These are phyloP conservation scores for Ceratocystis ficicola DNA, from an alignment of 2,329 filamentous ascomycete species.

Conservation along the genomic window DNA sequence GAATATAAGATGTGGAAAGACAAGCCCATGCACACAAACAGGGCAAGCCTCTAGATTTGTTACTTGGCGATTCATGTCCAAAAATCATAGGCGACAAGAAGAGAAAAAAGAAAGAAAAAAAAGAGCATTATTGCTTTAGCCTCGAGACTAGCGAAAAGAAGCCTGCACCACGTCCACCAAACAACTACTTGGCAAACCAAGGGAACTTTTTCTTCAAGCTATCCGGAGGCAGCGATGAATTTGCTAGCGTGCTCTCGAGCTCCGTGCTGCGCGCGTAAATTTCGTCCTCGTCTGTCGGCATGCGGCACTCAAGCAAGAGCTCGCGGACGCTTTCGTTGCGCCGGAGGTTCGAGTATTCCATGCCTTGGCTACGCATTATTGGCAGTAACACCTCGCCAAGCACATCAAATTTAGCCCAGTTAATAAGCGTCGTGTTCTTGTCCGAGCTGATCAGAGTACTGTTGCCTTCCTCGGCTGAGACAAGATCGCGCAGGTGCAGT, in stretches of 20 bases:
- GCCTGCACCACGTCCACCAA: neutral
- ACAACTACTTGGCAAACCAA: constrained; percentile 45
- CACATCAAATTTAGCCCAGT: constrained; percentile 97
- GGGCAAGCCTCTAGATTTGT: neutral
- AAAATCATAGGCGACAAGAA: neutral
- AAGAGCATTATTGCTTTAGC: neutral
- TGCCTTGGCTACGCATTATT: constrained; percentile 82
- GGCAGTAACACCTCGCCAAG: constrained; percentile 83
- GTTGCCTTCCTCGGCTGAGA: constrained; percentile 86
- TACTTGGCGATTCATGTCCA: neutral
- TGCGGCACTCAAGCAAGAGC: constrained; percentile 67
- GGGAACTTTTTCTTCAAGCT: constrained; percentile 52
- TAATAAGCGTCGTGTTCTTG: constrained; percentile 54
- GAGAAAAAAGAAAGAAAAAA: neutral
- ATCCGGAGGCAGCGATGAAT: constrained; percentile 33
- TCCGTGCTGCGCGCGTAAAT: constrained; percentile 51
- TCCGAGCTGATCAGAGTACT: constrained; percentile 69
- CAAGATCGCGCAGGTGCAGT: constrained; percentile 75
- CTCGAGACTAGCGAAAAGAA: neutral
- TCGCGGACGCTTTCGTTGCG: constrained; percentile 59
- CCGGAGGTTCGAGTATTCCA: constrained; percentile 60
- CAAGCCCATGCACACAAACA: neutral
- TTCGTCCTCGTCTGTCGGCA: constrained; percentile 75
- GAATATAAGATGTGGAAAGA: neutral
- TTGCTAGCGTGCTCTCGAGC: constrained; percentile 40